These are phyloP conservation scores for Jimgerdemannia lactiflua DNA, from an alignment of 192 early-diverging fungal genomes.

Conservation along the genomic window DNA sequence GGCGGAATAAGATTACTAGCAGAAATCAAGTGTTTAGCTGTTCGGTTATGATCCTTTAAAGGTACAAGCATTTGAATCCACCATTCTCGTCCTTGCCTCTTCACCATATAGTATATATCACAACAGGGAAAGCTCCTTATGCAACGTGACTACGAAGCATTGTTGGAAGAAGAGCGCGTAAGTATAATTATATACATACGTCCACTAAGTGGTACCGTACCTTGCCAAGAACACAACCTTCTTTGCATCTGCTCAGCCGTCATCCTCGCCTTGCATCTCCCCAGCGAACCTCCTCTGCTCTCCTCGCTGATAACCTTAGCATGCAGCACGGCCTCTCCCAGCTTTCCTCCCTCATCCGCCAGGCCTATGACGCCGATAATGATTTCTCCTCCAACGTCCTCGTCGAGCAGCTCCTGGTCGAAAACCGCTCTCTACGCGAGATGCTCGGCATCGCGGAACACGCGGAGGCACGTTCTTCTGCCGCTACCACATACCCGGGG, in stretches of 20 bases:
- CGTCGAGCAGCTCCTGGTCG: constrained; percentile 13
- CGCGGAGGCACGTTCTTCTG: background rate
- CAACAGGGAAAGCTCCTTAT: constrained; percentile 16
- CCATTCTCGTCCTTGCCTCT: background rate
- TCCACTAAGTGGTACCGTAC: background rate
- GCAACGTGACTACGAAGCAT: constrained; percentile 30
- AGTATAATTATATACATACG: background rate
- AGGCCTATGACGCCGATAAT: constrained; percentile 12
- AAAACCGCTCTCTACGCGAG: constrained; percentile 20
- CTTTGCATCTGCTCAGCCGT: background rate
- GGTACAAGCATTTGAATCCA: no score
- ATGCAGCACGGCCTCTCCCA: background rate
- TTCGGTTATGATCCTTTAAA: no score
- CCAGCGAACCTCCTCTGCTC: background rate
- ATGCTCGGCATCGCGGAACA: constrained; percentile 6
- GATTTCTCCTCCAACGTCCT: constrained; percentile 15
- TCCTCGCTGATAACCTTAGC: background rate
- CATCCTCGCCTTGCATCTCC: background rate
- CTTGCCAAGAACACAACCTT: background rate
- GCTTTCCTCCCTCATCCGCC: constrained; percentile 9
- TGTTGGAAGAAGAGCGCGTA: constrained; percentile 31
- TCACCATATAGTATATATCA: constrained; percentile 13
- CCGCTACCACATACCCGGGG: no score
- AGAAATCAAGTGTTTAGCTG: no score
- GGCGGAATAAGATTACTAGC: no score